phyloP scores from a whole-genome alignment of 495 filamentous ascomycete species.

The Tetracladium setigerum region DNA sequence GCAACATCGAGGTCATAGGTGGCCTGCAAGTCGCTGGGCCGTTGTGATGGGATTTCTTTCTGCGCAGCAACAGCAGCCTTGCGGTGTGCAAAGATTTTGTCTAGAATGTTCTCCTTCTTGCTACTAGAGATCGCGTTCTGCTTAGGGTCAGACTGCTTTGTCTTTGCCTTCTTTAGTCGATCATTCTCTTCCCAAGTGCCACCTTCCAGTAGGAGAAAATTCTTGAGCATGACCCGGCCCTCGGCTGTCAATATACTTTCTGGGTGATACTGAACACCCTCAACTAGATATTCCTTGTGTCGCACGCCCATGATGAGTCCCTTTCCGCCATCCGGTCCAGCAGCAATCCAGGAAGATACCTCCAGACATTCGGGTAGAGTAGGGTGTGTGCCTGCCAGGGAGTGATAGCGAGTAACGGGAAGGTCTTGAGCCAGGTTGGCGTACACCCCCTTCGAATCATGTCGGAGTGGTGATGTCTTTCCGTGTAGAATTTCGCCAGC shows the following conservation, averaged over 20 bases:
- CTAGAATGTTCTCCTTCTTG: slow-evolving; percentile 79
- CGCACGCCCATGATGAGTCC: slow-evolving; percentile 94
- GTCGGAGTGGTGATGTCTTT: slow-evolving; percentile 84
- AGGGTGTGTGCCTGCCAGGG: slow-evolving; percentile 84
- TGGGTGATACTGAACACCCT: slow-evolving; percentile 96
- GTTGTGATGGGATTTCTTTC: slow-evolving; percentile 77
- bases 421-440: slow-evolving; percentile 66
- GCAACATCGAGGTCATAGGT: slow-evolving; percentile 76
- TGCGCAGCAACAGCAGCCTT: slow-evolving; percentile 70
- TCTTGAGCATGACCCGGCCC: slow-evolving; percentile 81
- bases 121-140: slow-evolving; percentile 21
- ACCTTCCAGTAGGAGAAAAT: slow-evolving; percentile 78
- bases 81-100: slow-evolving; percentile 85
- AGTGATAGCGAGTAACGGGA: slow-evolving; percentile 92
- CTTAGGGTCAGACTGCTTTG: slow-evolving; percentile 21
- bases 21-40: slow-evolving; percentile 79
- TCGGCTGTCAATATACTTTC: slow-evolving; percentile 92
- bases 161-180: slow-evolving; percentile 33
- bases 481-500: slow-evolving; percentile 96
- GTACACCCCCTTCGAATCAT: slow-evolving; percentile 87
- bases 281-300: slow-evolving; percentile 82
- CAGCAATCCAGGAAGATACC: slow-evolving; percentile 80
- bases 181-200: slow-evolving; percentile 87
- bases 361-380: slow-evolving; percentile 84
- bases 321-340: slow-evolving; percentile 55